Evolutionary conservation across 352 stramenopile genomes (phyloP).

Genomic region (Heterotrichella gracilis): DNA sequence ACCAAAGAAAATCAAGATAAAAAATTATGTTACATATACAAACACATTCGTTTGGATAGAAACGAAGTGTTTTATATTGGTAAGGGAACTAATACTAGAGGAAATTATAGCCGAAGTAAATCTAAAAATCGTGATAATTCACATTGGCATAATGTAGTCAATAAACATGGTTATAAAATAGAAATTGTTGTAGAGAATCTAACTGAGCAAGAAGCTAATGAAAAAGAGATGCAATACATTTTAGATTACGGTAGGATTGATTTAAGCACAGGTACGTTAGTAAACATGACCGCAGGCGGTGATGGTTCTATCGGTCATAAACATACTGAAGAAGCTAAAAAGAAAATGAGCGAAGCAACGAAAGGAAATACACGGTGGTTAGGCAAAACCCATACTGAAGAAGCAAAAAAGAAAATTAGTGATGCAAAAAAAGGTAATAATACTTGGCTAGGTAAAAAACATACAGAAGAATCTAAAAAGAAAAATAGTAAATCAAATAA

Average conservation of each 20-base stretch:
- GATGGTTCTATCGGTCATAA: background rate
- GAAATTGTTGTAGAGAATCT: conserved; percentile 9
- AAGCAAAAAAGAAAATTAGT: too few species aligned
- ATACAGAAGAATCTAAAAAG: too few species aligned
- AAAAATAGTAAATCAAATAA: too few species aligned
- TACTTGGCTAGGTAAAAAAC: too few species aligned
- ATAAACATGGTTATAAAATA: conserved; percentile 9
- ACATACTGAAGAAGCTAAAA: background rate
- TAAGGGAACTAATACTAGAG: conserved; percentile 10
- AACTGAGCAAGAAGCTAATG: background rate
- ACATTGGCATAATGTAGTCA: conserved; percentile 7
- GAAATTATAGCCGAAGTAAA: background rate
- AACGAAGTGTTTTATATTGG: conserved; percentile 9
- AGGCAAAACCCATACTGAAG: too few species aligned
- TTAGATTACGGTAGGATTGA: background rate
- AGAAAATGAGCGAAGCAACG: background rate
- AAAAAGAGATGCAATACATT: conserved; percentile 4
- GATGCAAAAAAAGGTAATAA: too few species aligned
- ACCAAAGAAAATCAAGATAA: too few species aligned
- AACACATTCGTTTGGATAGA: conserved; percentile 9
- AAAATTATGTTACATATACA: conserved; percentile 12
- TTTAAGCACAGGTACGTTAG: background rate
- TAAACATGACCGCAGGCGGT: conserved; percentile 2
- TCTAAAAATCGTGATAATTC: background rate
- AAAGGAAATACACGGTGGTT: too few species aligned